Percentiles rank a stretch among this genome's conserved stretches.
Conservation (phyloP, 2,329 filamentous ascomycete species). For the Chrysoporthe austroafricana region DNA sequence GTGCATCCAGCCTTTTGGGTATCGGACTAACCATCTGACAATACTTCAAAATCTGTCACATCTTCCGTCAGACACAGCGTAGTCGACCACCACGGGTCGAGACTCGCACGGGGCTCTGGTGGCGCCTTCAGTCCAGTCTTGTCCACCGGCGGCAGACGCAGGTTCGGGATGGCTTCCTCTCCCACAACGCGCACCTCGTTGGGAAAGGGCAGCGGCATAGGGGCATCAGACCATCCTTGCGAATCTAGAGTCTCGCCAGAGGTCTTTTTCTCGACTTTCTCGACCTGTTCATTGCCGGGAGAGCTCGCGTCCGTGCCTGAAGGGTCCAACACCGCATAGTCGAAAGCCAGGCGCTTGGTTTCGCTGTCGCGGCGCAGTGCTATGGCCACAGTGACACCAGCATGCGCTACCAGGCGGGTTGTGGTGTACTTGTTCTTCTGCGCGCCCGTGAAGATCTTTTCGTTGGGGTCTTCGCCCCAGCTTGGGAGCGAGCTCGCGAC, state of each 20-base stretch:
- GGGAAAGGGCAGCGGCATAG: background rate
- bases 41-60: background rate
- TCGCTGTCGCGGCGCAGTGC: background rate
- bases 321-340: background rate
- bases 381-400: background rate
- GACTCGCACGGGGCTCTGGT: background rate
- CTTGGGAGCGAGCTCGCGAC: background rate
- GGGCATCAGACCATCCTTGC: background rate
- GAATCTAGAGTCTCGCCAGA: background rate
- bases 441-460: background rate
- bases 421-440: background rate
- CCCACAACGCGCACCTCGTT: background rate
- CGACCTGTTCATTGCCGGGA: background rate
- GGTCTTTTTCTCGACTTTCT: background rate
- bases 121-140: background rate
- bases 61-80: background rate
- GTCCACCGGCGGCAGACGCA: background rate
- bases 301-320: background rate
- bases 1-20: no score
- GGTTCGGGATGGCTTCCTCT: background rate
- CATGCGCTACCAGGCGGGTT: background rate
- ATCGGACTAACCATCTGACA: background rate
- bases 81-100: background rate
- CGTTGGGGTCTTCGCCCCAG: background rate
- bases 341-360: background rate